Evolutionary conservation across 164 flowering plant species (phyloP), one percentile per base, ranked within the genome.

Genomic region (Liriodendron chinense): DNA sequence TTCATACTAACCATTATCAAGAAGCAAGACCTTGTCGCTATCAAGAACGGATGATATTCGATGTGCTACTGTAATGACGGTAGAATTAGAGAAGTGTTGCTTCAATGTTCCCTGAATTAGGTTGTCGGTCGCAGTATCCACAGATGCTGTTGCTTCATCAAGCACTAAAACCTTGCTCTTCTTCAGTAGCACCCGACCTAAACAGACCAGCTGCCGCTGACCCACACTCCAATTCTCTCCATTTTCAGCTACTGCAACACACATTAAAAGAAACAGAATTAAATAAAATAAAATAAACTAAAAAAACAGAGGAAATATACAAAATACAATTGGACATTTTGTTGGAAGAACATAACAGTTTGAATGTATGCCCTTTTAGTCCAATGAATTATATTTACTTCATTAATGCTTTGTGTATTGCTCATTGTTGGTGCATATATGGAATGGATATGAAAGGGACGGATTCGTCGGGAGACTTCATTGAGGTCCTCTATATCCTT

Each of bases 211-310:
- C 68, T 88, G 91, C 75, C 89, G 69, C 74, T 88, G 89, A 8
- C 89, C 91, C 86, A 88, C 75, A 74, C 91, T 88, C 91, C 91
- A 88, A 62, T 88, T 88, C 61, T 86, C 86, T 59, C 91, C 91
- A 75, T 85, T 82, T 69, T 85, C 88, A 25, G 24, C 10, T 23
- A 85, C 88, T 85, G 78, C 64, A 65, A 65, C 13, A 20, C 21
- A 48, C 24, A 23, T 71, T 34, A 34, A 34, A 34, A 34, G 43
- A 34, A 34, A 34, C 43, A 34, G 4, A 34, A 34, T 34, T 34
- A 34, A 34, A 34, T 34, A 4, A 34, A 34, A 34, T 34, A 34
- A 34, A 2, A 34, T 5, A 34, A 34, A 34, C 43, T 34, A 34
- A 0, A 2, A 1, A 28, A n/a, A n/a, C n/a, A 34, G 43, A 34